Conservation (phyloP, 164 flowering plant genomes). For the Magnolia sinica region DNA sequence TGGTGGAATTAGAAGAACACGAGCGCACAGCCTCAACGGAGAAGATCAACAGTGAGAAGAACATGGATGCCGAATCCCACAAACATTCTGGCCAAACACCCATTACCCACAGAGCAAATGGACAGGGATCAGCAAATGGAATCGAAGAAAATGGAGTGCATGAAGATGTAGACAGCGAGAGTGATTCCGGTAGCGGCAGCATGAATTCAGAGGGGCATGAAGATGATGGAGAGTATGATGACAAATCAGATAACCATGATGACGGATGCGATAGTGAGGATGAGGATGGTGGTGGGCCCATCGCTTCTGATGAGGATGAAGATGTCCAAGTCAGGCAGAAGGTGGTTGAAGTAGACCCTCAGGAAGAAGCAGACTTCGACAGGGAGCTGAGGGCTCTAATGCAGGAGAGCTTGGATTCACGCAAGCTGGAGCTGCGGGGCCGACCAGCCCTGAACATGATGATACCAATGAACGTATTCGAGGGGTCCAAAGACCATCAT, state of each 20-base stretch:
- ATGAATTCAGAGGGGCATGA: constrained; percentile 48
- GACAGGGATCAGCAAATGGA: constrained; percentile 47
- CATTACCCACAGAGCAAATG: constrained; percentile 38
- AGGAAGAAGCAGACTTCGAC: constrained; percentile 84
- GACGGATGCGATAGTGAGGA: constrained; percentile 62
- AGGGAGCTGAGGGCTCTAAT: constrained; percentile 77
- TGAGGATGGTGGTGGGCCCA: constrained; percentile 55
- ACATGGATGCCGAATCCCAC: constrained; percentile 42
- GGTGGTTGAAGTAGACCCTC: constrained; percentile 63
- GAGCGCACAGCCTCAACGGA: constrained; percentile 50
- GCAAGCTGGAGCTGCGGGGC: constrained; percentile 69
- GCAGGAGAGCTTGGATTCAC: constrained; percentile 94
- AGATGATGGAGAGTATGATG: constrained; percentile 66
- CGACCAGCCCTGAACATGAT: constrained; percentile 83
- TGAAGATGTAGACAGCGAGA: constrained; percentile 61
- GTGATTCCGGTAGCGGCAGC: constrained; percentile 78
- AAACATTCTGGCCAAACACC: constrained; percentile 36
- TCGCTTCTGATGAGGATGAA: constrained; percentile 84
- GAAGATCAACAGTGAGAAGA: constrained; percentile 55
- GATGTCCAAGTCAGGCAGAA: constrained; percentile 83
- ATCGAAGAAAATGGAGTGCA: constrained; percentile 54
- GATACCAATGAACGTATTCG: constrained; percentile 89
- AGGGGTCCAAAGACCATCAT: constrained; percentile 76
- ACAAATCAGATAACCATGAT: constrained; percentile 46
- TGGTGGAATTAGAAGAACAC: constrained; percentile 76